Base-by-base conservation (phyloP, 768 basidiomycete genomes). In the Xerocomellus intermedius region DNA sequence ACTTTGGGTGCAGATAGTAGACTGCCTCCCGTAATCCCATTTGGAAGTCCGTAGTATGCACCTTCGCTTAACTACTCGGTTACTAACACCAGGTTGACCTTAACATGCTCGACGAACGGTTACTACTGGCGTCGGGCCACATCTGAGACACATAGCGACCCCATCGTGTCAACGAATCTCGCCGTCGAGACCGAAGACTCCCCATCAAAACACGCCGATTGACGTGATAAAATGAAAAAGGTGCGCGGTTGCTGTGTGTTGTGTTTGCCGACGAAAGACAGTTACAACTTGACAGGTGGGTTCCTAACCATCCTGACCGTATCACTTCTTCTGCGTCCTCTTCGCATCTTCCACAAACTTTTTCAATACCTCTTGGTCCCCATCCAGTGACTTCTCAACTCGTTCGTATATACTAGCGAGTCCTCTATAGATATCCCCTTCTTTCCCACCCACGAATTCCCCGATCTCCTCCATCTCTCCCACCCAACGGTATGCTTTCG, bases 401-500 rank as follows among this genome's bases (percentile, higher is more conserved):
- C 79, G 67, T 55, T 73, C 68, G 58, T 79, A 83, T 50, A 79
- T 54, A 54, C 69, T 69, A 22, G 81, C 74, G 41, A 83, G 61
- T 8, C 81, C 83, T 44, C 73, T 64, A 62, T 82, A 79, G 6
- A 79, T 76, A 22, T 77, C 72, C 0, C 74, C 75, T 54, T 77
- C 75, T 1, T 63, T 71, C 8, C 70, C 74, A 9, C 77, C 77
- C 10, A 85, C 79, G 65, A 85, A 85, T 7, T 67, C 72, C 3
- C 78, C 76, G 38, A 87, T 84, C 66, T 86, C 85, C 48, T 80
- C 72, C 84, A 84, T 85, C 71, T 86, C 83, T 43, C 77, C 79
- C 14, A 80, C 76, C 79, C 77, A 85, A 47, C 84, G 74, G 60
- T 86, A 84, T 4, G 82, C 81, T 58, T 85, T 86, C n/a, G 79